phyloP scores from a whole-genome alignment of 495 filamentous ascomycete genomes.

The Aspergillus sclerotiicarbonarius region DNA sequence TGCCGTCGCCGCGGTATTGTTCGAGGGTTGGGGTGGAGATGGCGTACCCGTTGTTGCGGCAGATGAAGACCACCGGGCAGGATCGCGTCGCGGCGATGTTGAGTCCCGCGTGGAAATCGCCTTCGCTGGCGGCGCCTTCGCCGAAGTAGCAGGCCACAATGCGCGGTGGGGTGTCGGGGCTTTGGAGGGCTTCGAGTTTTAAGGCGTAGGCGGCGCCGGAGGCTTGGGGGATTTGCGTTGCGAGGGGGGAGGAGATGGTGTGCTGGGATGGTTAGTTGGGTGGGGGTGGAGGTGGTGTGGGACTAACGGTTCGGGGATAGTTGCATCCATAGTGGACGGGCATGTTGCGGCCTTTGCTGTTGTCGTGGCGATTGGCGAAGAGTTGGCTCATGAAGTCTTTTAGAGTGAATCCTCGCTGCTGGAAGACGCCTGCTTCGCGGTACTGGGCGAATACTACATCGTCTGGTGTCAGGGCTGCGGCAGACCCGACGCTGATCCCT shows the following conservation, averaged over 20 bases:
- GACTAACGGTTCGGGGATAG: conserved; percentile 72
- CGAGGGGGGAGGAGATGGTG: conserved; percentile 89
- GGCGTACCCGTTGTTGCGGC: conserved; percentile 96
- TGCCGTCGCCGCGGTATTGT: conserved; percentile 96
- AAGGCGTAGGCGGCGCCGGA: conserved; percentile 91
- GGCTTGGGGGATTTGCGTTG: conserved; percentile 95
- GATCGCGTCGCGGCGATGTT: conserved; percentile 94
- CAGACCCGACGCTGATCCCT: conserved; percentile 84
- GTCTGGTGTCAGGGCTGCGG: conserved; percentile 72
- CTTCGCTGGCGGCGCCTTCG: conserved; percentile 95
- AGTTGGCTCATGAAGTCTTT: conserved; percentile 92
- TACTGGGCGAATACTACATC: conserved; percentile 96
- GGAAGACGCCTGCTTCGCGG: conserved; percentile 86
- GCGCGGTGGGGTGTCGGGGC: conserved; percentile 62
- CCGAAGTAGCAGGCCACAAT: conserved; percentile 92
- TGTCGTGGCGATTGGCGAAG: conserved; percentile 83
- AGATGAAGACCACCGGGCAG: conserved; percentile 91
- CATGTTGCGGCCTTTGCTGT: conserved; percentile 89
- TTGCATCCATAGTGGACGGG: conserved; percentile 92
- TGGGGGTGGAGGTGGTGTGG: neutral
- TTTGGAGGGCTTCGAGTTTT: conserved; percentile 76
- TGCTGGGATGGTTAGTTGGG: conserved; percentile 52
- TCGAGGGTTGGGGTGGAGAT: conserved; percentile 94
- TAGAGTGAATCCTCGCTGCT: conserved; percentile 83
- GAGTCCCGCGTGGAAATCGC: conserved; percentile 95